phyloP scores from a whole-genome alignment of 148 eudicot genomes.

The Dysphania ambrosioides region DNA sequence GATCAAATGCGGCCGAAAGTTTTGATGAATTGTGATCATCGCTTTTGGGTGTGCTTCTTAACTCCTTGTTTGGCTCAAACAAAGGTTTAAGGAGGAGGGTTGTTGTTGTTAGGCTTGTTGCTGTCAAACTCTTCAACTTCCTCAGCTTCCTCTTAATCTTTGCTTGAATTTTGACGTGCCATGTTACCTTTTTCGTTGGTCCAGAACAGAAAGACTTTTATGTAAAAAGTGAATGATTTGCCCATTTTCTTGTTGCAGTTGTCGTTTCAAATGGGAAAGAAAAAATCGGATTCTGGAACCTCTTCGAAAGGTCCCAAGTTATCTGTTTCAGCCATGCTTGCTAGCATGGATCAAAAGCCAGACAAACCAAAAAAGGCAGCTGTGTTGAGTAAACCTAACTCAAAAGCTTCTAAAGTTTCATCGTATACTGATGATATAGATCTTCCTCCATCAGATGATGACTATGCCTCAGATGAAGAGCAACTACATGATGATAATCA shows the following conservation, averaged over 20 bases:
- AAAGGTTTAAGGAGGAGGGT: too few species aligned
- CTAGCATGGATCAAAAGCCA: constrained; percentile 48
- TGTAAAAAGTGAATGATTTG: background rate
- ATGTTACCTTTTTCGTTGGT: background rate
- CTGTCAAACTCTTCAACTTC: too few species aligned
- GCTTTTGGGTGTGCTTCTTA: too few species aligned
- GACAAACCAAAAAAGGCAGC: constrained; percentile 47
- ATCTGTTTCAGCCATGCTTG: constrained; percentile 43
- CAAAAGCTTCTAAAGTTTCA: constrained; percentile 39
- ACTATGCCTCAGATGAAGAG: constrained; percentile 30
- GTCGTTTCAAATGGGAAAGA: constrained; percentile 38
- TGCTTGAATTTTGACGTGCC: too few species aligned
- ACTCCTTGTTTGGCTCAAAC: too few species aligned
- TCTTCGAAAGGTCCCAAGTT: constrained; percentile 36
- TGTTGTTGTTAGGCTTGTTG: too few species aligned
- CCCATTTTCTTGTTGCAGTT: constrained; percentile 4
- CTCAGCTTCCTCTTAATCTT: too few species aligned
- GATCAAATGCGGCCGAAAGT: too few species aligned
- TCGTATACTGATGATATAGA: constrained; percentile 53
- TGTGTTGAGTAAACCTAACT: constrained; percentile 33
- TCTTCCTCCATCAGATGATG: constrained; percentile 62
- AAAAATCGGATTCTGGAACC: constrained; percentile 38
- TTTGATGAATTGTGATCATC: too few species aligned
- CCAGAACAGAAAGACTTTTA: background rate
- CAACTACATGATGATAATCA: constrained; percentile 19